These are phyloP conservation scores for Cymodocea nodosa DNA, from an alignment of 116 monocot genomes.

Conservation along the genomic window DNA sequence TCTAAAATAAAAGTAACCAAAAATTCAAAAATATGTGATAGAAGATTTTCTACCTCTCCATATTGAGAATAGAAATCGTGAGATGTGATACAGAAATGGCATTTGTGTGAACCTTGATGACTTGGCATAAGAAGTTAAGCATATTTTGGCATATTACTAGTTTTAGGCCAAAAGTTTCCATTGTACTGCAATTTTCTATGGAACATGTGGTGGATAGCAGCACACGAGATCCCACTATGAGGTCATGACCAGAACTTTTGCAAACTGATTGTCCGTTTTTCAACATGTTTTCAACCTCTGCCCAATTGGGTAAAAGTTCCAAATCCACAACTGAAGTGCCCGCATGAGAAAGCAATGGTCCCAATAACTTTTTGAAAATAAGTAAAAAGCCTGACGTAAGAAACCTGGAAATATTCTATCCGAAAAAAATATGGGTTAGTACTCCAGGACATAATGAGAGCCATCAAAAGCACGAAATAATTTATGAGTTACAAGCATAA, in stretches of 20 bases:
- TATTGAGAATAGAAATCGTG: conserved; percentile 42
- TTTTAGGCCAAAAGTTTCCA: conserved; percentile 10
- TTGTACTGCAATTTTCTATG: conserved; percentile 4
- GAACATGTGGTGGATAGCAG: not conserved
- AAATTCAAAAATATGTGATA: not conserved
- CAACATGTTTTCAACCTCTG: conserved; percentile 30
- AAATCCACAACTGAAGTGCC: conserved; percentile 20
- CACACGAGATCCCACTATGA: not conserved
- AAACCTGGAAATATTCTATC: conserved; percentile 37
- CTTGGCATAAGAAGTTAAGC: conserved; percentile 38
- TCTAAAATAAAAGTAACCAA: too few relatives aligned
- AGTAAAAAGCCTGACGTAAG: conserved; percentile 40
- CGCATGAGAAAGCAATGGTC: conserved; percentile 14
- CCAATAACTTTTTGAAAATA: conserved; percentile 38
- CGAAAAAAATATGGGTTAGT: conserved; percentile 2
- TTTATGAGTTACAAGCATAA: too few relatives aligned
- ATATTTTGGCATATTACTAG: conserved; percentile 41
- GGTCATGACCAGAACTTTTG: conserved; percentile 5
- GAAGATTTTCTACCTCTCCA: conserved; percentile 46
- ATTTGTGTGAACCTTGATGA: conserved; percentile 30
- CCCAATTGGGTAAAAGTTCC: conserved; percentile 41
- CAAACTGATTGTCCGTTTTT: conserved; percentile 8
- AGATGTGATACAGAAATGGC: conserved; percentile 22
- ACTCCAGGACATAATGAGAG: too few relatives aligned
- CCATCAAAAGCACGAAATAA: not conserved